These are phyloP conservation scores for Pelargonium citronellum DNA, from an alignment of 441 rosid genomes.

Conservation along the genomic window DNA sequence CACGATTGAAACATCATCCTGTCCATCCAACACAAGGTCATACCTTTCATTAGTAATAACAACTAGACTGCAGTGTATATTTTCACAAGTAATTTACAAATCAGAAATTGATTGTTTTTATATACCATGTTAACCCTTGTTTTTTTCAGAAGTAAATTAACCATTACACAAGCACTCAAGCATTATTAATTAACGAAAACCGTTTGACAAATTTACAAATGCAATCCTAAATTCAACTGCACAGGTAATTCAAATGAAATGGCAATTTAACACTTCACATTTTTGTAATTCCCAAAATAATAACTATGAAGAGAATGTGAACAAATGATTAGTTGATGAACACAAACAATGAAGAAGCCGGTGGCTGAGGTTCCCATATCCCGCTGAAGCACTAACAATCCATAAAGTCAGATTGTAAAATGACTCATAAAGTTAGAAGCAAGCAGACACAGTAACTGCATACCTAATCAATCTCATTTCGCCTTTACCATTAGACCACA, in stretches of 20 bases:
- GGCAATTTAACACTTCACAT: not conserved
- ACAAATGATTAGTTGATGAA: not conserved
- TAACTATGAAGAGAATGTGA: not conserved
- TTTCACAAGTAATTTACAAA: not conserved
- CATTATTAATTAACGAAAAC: not conserved
- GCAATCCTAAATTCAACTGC: not conserved
- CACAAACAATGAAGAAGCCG: not conserved
- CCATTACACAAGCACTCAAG: too few species aligned
- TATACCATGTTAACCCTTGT: not conserved
- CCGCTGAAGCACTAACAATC: not conserved
- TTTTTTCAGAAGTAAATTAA: not conserved
- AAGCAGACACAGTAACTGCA: constrained; percentile 1
- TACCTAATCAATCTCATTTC: constrained; percentile 54
- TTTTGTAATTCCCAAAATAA: not conserved
- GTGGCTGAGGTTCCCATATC: not conserved
- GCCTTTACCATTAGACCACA: constrained; percentile 38
- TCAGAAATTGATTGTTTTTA: too few species aligned
- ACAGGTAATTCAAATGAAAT: not conserved
- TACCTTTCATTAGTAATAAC: not conserved
- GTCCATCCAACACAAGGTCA: not conserved
- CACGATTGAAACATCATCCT: not conserved
- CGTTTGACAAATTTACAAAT: not conserved
- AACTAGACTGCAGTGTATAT: not conserved
- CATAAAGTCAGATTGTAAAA: not conserved
- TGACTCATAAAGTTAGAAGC: not conserved